phyloP scores from a whole-genome alignment of 306 rosid species.

The Acmispon strigosus region DNA sequence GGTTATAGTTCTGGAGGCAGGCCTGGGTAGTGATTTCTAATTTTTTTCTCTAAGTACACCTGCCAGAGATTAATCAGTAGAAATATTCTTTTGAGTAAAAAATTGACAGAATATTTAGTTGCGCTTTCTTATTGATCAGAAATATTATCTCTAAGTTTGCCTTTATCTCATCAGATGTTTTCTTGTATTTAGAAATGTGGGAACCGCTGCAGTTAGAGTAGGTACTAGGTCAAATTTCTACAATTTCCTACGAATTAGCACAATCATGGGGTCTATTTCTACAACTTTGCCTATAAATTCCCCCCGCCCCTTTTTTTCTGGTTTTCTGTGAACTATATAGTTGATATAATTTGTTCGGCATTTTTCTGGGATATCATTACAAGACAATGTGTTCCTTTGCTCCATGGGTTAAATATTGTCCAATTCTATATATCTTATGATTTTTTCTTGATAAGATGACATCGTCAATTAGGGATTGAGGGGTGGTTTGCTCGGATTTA shows the following conservation, averaged over 20 bases:
- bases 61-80: background rate
- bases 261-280: background rate
- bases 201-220: background rate
- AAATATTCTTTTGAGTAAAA: background rate
- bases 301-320: background rate
- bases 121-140: background rate
- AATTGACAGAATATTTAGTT: background rate
- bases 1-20: slow-evolving; percentile 1
- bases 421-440: background rate
- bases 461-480: background rate
- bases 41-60: background rate
- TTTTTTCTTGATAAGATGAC: slow-evolving; percentile 10
- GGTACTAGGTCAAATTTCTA: background rate
- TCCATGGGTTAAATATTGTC: background rate
- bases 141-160: too few species aligned
- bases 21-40: background rate
- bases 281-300: background rate
- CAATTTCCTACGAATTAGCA: background rate
- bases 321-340: background rate
- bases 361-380: background rate
- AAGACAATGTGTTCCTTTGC: background rate
- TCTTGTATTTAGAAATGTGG: background rate
- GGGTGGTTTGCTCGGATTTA: slow-evolving; percentile 7
- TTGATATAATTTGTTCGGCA: background rate
- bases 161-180: background rate